Evolutionary conservation across 2,329 filamentous ascomycete genomes (phyloP).

Genomic region (Colletotrichum salicis): DNA sequence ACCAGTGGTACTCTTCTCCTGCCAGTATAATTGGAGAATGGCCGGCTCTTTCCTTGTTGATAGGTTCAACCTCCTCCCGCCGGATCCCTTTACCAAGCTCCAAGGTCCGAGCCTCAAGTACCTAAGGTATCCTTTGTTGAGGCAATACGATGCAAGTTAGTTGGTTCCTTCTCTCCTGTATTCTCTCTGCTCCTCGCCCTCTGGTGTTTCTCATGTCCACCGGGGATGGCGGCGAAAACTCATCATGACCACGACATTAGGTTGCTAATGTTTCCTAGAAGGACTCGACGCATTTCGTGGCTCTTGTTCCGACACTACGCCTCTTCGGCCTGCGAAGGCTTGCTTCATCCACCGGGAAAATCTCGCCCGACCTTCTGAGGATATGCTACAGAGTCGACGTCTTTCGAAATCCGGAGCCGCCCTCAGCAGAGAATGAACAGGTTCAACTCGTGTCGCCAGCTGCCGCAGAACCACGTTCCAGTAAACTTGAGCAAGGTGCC

Average conservation of each 20-base stretch:
- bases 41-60: background rate
- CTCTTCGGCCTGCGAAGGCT: background rate
- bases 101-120: background rate
- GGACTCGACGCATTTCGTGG: background rate
- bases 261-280: background rate
- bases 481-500: background rate
- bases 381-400: background rate
- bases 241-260: background rate
- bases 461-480: no score
- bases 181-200: background rate
- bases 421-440: background rate
- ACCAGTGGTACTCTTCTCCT: background rate
- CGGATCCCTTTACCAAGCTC: background rate
- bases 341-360: background rate
- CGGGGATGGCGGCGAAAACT: background rate
- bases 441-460: no score
- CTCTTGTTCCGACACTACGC: background rate
- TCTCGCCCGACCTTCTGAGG: no score
- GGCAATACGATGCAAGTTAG: background rate
- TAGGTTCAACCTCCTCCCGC: background rate
- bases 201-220: background rate
- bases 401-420: background rate
- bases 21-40: background rate
- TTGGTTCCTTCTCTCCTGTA: background rate
- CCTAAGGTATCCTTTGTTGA: no score